Evolutionary conservation across 2,329 filamentous ascomycete species (phyloP).

Genomic region (Microcera coccophila): DNA sequence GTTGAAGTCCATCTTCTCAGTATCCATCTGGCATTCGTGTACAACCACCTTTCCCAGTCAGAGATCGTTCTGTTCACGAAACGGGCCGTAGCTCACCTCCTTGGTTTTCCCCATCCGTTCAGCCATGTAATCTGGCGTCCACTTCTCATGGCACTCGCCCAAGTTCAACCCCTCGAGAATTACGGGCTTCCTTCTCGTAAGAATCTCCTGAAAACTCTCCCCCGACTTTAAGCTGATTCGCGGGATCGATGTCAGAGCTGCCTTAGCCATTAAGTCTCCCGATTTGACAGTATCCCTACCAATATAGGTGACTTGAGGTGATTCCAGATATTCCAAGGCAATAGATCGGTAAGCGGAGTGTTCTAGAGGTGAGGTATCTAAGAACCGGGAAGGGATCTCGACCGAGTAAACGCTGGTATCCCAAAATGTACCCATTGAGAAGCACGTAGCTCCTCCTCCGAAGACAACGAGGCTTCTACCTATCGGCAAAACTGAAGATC

Average conservation of each 20-base stretch:
- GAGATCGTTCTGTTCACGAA: background rate
- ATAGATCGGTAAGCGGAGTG: background rate
- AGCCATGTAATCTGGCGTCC: constrained; percentile 67
- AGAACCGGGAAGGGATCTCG: background rate
- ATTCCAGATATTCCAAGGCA: constrained; percentile 24
- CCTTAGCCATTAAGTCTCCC: constrained; percentile 6
- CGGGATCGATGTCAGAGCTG: constrained; percentile 39
- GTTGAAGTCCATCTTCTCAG: constrained; percentile 71
- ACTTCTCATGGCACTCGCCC: constrained; percentile 62
- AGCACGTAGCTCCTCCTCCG: constrained; percentile 82
- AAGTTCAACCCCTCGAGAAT: constrained; percentile 64
- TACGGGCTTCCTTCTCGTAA: constrained; percentile 51
- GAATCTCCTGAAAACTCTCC: constrained; percentile 56
- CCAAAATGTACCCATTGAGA: constrained; percentile 87
- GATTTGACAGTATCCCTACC: constrained; percentile 4
- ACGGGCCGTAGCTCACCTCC: constrained; percentile 43
- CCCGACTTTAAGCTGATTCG: constrained; percentile 49
- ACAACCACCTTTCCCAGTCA: constrained; percentile 57
- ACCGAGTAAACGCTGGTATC: constrained; percentile 54
- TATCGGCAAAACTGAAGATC: constrained; percentile 54
- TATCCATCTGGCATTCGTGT: constrained; percentile 57
- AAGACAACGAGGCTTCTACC: constrained; percentile 56
- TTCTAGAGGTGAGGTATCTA: background rate
- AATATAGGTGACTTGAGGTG: constrained; percentile 23
- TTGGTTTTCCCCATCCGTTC: constrained; percentile 57